Evolutionary conservation across 139 green algal species (phyloP), one percentile per base, ranked within the genome.

Genomic region (Chlorella sp.): DNA sequence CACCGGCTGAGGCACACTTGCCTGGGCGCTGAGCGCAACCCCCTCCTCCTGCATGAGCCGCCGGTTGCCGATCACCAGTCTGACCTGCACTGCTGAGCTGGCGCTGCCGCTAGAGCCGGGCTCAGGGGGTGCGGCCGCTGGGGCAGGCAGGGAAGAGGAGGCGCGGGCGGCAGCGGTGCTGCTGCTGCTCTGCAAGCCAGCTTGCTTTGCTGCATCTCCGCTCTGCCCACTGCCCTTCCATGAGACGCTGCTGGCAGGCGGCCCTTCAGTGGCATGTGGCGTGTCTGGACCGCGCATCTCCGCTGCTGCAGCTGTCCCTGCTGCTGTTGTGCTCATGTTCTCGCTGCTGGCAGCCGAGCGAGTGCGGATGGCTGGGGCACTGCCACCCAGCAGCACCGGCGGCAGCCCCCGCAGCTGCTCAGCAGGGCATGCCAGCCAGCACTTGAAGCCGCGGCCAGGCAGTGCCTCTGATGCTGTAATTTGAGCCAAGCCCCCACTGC

Each of bases 41-140:
- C 82, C 85, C 67, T 93, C 86, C 79, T 94, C 88, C 64, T 86
- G 73, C 94, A 98, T 95, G 84, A 97, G 88, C 76, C 84, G 62
- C 34, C 91, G 90, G 86, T 96, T 97, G 87, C 95, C 95, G 0
- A 97, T 74, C 3, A 88, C 86, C 26, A 96, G 86, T 57, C 63
- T 67, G 25, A 93, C 72, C 13, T 85, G 81, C 39, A 73, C 36
- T 11, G 34, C 68, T n/a, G 47, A 5, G 30, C 34, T 41, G 30
- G 30, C 30, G 60, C 76, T 32, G 57, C 60, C n/a, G 12, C 51
- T 28, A 15, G 74, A 2, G 16, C 15, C 47, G 55, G 17, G 5
- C n/a, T 11, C 73, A 47, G n/a, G 2, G n/a, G 51, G 51, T 60
- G 51, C 51, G 21, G 15, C 51, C 11, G 51, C 51, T 60, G 51